These are phyloP conservation scores for Rutstroemia sp. DNA, from an alignment of 2,329 filamentous ascomycete genomes.

Conservation along the genomic window DNA sequence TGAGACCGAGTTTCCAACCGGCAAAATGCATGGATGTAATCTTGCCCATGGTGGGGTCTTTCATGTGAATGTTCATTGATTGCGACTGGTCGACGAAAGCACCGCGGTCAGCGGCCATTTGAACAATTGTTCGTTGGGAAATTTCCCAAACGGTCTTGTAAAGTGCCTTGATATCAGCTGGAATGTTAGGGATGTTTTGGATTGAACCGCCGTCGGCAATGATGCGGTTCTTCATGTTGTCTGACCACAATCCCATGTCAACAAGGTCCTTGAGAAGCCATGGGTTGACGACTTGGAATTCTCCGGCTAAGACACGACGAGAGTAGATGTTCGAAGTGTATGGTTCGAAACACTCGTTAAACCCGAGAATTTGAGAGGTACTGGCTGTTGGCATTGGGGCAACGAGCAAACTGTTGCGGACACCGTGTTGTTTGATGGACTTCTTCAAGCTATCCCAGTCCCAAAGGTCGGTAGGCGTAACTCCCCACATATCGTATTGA, in stretches of 20 bases:
- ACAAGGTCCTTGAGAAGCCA: slow-evolving; percentile 98
- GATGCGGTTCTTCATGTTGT: slow-evolving; percentile 99
- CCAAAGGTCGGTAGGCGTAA: slow-evolving; percentile 90
- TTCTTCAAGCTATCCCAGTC: slow-evolving; percentile 88
- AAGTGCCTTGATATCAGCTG: slow-evolving; percentile 86
- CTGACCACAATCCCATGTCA: slow-evolving; percentile 95
- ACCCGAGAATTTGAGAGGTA: slow-evolving; percentile 94
- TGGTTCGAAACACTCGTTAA: slow-evolving; percentile 99
- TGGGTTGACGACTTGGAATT: slow-evolving; percentile 99
- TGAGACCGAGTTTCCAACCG: slow-evolving; percentile 97
- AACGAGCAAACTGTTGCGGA: slow-evolving; percentile 91
- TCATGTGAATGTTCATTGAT: slow-evolving; percentile 99
- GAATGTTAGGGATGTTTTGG: slow-evolving; percentile 95
- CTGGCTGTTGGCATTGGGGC: slow-evolving; percentile 97
- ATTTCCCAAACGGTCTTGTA: slow-evolving; percentile 99
- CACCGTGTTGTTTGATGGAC: slow-evolving; percentile 84
- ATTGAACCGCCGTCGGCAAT: slow-evolving; percentile 94
- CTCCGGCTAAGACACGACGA: slow-evolving; percentile 91
- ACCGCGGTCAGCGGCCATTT: slow-evolving; percentile 97
- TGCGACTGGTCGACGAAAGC: slow-evolving; percentile 99
- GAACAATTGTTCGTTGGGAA: slow-evolving; percentile 86
- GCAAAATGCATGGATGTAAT: slow-evolving; percentile 99
- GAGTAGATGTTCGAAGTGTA: slow-evolving; percentile 99
- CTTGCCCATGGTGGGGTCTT: slow-evolving; percentile 98
- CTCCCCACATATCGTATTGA: slow-evolving; percentile 98